Conservation (phyloP, 257 asterid genomes). For the Salvia splendens region DNA sequence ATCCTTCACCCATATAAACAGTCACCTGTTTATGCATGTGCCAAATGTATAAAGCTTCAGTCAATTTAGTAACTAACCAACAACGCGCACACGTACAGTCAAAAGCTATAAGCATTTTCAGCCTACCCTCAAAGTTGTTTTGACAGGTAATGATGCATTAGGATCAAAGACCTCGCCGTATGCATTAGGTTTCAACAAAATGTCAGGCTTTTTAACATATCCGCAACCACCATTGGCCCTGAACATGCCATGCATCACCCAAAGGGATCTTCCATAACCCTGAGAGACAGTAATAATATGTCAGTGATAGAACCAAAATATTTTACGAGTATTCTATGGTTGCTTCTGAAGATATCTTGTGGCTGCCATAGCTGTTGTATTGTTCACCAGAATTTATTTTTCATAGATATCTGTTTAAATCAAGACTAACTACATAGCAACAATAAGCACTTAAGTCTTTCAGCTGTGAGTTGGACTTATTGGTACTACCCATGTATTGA, state of each 20-base stretch:
- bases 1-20: slow-evolving; percentile 90
- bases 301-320: neutral
- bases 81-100: neutral
- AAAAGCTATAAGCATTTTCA: neutral
- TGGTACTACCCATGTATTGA: neutral
- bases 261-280: slow-evolving; percentile 95
- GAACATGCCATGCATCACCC: slow-evolving; percentile 98
- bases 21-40: slow-evolving; percentile 63
- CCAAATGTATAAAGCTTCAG: slow-evolving; percentile 21
- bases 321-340: slow-evolving; percentile 17
- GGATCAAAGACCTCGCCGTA: slow-evolving; percentile 65
- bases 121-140: slow-evolving; percentile 74
- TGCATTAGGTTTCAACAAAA: slow-evolving; percentile 57
- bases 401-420: slow-evolving; percentile 7
- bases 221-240: slow-evolving; percentile 91
- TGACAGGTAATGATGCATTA: slow-evolving; percentile 49
- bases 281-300: slow-evolving; percentile 35
- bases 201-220: slow-evolving; percentile 76
- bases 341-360: slow-evolving; percentile 11
- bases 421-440: neutral
- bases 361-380: neutral
- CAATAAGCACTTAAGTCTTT: neutral
- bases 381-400: neutral
- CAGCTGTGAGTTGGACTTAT: slow-evolving; percentile 1
- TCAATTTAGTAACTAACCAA: slow-evolving; percentile 1